Conservation (phyloP, 306 rosid genomes). For the Hippophae gyantsensis region DNA sequence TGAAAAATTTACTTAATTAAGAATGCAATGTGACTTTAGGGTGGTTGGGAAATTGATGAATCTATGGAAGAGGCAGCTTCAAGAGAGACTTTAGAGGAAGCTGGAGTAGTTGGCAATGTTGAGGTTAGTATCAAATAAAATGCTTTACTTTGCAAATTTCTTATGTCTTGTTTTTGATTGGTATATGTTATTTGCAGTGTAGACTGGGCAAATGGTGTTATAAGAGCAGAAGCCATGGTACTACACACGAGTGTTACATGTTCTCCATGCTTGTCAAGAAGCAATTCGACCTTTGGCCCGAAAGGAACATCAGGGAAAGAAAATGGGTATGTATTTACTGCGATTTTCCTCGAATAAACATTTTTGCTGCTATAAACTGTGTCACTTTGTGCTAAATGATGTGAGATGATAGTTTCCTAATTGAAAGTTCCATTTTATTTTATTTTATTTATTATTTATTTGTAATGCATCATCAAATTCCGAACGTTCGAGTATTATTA, state of each 20-base stretch:
- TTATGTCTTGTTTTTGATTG: slow-evolving; percentile 16
- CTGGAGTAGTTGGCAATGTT: slow-evolving; percentile 68
- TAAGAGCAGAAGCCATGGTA: slow-evolving; percentile 65
- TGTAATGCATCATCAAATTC: no score
- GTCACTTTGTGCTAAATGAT: no score
- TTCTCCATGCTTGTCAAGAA: slow-evolving; percentile 63
- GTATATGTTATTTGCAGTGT: slow-evolving; percentile 29
- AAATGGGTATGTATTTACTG: slow-evolving; percentile 53
- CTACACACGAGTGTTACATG: slow-evolving; percentile 57
- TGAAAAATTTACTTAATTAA: background rate
- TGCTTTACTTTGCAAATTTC: background rate
- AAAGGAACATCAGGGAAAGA: slow-evolving; percentile 48
- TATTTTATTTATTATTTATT: no score
- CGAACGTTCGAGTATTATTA: no score
- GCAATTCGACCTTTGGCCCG: slow-evolving; percentile 74
- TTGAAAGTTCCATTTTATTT: no score
- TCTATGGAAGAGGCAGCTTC: slow-evolving; percentile 70
- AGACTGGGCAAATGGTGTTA: slow-evolving; percentile 61
- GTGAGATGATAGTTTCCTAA: no score
- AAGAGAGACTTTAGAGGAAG: slow-evolving; percentile 86
- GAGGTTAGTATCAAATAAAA: slow-evolving; percentile 41
- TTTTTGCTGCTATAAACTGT: no score
- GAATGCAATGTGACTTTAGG: slow-evolving; percentile 34
- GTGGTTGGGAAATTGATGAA: slow-evolving; percentile 96
- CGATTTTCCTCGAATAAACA: no score